phyloP scores from a whole-genome alignment of 1,284 basidiomycete species.

The Anthracocystis setariae region DNA sequence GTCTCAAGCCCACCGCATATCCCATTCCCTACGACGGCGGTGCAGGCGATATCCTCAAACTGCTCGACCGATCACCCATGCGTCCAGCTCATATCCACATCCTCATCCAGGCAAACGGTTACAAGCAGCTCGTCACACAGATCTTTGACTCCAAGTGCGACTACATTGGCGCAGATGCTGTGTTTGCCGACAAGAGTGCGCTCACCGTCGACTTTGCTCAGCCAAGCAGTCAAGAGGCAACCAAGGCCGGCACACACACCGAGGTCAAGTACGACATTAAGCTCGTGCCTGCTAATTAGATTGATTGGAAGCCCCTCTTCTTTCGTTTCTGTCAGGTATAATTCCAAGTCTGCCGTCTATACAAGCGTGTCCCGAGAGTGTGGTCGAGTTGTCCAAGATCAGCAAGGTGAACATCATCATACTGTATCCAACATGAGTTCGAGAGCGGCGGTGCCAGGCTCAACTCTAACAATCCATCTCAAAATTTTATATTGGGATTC shows the following conservation, averaged over 20 bases:
- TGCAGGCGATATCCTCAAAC: conserved; percentile 66
- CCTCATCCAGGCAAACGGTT: conserved; percentile 31
- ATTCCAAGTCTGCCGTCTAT: too few species aligned
- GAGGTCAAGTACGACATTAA: conserved; percentile 61
- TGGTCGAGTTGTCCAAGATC: too few species aligned
- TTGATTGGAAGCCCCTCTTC: too few species aligned
- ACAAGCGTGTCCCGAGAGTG: neutral
- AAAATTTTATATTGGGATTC: too few species aligned
- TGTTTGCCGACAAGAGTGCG: conserved; percentile 69
- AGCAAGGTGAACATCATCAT: too few species aligned
- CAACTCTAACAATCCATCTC: too few species aligned
- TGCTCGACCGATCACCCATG: conserved; percentile 68
- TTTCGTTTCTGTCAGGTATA: too few species aligned
- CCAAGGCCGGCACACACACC: conserved; percentile 24
- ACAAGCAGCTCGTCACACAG: conserved; percentile 47
- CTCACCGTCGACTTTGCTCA: conserved; percentile 64
- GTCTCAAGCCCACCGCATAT: conserved; percentile 68
- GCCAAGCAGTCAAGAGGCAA: conserved; percentile 37
- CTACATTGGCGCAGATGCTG: conserved; percentile 68
- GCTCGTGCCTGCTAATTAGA: conserved; percentile 41
- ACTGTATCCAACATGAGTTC: too few species aligned
- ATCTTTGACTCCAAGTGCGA: conserved; percentile 68
- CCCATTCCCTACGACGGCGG: conserved; percentile 68
- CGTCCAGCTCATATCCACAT: conserved; percentile 69
- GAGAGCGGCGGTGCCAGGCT: too few species aligned